Conservation (phyloP, 2,329 filamentous ascomycete genomes). For the Trichoderma pleuroti region DNA sequence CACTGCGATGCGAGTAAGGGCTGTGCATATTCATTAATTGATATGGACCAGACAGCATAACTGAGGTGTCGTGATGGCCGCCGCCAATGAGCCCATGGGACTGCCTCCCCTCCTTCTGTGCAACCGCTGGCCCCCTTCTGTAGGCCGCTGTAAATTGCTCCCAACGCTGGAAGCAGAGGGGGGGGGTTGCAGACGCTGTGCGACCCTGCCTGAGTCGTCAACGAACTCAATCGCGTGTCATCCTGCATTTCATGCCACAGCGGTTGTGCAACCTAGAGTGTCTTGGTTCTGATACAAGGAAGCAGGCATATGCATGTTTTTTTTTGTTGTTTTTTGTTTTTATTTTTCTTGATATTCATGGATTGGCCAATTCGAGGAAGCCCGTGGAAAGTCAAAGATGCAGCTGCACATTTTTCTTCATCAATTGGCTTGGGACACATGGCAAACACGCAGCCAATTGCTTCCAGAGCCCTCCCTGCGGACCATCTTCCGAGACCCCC, state of each 20-base stretch:
- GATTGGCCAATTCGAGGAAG: background rate
- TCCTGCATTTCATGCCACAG: background rate
- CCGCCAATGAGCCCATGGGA: constrained; percentile 9
- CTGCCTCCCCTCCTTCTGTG: constrained; percentile 3
- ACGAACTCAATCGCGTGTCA: background rate
- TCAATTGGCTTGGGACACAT: constrained; percentile 17
- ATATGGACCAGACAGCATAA: background rate
- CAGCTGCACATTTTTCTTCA: background rate
- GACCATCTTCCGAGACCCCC: constrained; percentile 15
- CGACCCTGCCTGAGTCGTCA: constrained; percentile 4
- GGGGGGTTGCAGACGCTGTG: constrained; percentile 3
- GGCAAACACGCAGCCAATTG: background rate
- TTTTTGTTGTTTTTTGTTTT: background rate
- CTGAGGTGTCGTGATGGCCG: background rate
- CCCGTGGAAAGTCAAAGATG: background rate
- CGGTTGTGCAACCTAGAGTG: background rate
- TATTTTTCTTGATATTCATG: background rate
- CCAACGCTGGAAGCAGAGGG: background rate
- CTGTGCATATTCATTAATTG: background rate
- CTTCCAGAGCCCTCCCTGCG: background rate
- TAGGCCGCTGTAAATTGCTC: background rate
- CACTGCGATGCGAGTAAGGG: background rate
- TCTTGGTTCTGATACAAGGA: background rate
- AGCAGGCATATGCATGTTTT: background rate
- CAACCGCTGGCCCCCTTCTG: background rate